Conservation (phyloP, 1,284 basidiomycete species). For the Ganoderma sp. region DNA sequence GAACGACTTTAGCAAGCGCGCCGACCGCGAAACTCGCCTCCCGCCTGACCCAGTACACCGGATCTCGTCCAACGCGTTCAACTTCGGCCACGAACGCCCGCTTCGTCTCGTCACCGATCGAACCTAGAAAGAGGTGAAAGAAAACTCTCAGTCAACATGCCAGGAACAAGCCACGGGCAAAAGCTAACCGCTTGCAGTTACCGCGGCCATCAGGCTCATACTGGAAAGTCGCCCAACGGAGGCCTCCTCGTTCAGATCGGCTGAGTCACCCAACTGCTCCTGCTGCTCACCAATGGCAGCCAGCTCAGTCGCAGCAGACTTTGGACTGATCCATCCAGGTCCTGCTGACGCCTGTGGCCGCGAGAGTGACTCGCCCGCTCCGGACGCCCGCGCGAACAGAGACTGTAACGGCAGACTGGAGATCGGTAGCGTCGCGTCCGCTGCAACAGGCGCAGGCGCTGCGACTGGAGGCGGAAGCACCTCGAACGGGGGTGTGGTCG, state of each 20-base stretch:
- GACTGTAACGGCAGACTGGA: conserved; percentile 12
- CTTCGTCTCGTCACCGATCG: conserved; percentile 65
- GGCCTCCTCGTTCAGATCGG: conserved; percentile 67
- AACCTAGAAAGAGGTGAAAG: conserved; percentile 49
- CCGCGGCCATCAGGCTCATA: conserved; percentile 91
- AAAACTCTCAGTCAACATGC: not conserved
- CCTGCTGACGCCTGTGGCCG: not conserved
- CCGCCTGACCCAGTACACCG: conserved; percentile 84
- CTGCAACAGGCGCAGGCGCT: conserved; percentile 19
- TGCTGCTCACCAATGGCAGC: conserved; percentile 23
- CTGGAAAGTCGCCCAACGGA: conserved; percentile 89
- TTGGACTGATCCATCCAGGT: conserved; percentile 23
- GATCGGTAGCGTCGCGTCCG: conserved; percentile 18
- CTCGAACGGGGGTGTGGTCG: conserved; percentile 31
- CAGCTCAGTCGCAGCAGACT: conserved; percentile 16
- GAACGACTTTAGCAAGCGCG: conserved; percentile 85
- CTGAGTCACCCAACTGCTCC: conserved; percentile 33
- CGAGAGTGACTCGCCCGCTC: conserved; percentile 17
- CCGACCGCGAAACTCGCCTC: conserved; percentile 92
- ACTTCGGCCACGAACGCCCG: conserved; percentile 83
- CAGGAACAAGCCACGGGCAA: conserved; percentile 19
- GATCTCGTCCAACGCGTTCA: conserved; percentile 77
- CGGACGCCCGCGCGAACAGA: conserved; percentile 18
- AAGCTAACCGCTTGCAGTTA: conserved; percentile 72
- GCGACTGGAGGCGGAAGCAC: conserved; percentile 24